Percentiles rank a stretch among this genome's conserved stretches.
phyloP scores from a whole-genome alignment of 345 rosid genomes.

The Eucalyptus tenuipes region DNA sequence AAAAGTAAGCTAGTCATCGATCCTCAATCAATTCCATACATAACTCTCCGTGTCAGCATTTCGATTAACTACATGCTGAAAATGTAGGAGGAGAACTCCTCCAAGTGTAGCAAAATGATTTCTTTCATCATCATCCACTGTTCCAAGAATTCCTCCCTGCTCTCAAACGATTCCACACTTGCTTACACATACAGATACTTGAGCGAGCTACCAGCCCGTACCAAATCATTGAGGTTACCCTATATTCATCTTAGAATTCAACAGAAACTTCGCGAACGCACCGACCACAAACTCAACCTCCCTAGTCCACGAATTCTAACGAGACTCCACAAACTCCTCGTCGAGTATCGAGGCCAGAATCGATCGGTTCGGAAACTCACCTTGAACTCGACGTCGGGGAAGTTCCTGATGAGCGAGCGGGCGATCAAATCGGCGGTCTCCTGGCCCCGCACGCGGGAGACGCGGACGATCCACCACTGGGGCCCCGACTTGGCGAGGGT shows the following conservation, averaged over 20 bases:
- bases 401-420: conserved; percentile 34
- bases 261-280: background rate
- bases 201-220: background rate
- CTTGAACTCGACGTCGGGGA: conserved; percentile 57
- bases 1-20: background rate
- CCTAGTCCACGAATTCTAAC: background rate
- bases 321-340: background rate
- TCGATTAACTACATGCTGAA: background rate
- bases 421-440: conserved; percentile 56
- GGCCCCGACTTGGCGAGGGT: conserved; percentile 57
- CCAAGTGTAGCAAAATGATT: background rate
- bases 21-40: background rate
- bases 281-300: background rate
- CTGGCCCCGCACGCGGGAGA: conserved; percentile 38
- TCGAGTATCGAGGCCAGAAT: background rate
- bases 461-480: conserved; percentile 77
- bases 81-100: background rate
- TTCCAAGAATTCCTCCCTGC: background rate
- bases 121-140: background rate
- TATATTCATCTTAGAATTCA: background rate
- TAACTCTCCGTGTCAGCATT: background rate
- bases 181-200: background rate
- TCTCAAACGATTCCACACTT: background rate
- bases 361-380: conserved; percentile 3
- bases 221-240: background rate